phyloP scores from a whole-genome alignment of 495 filamentous ascomycete genomes.

The Penicillium lagena region DNA sequence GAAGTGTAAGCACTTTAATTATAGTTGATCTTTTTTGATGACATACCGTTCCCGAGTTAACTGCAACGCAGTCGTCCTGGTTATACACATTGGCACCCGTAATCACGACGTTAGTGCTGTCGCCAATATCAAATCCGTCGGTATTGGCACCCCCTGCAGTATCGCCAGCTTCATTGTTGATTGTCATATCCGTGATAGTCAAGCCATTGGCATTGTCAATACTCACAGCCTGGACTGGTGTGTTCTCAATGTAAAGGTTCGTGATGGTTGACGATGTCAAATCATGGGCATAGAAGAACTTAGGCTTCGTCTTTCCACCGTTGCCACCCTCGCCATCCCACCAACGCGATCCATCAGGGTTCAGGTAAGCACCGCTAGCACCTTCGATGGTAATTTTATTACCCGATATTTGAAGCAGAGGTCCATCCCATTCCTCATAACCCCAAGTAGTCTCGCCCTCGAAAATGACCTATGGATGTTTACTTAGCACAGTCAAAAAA shows the following conservation, averaged over 20 bases:
- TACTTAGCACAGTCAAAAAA: too few relatives aligned
- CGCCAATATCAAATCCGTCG: conserved; percentile 60
- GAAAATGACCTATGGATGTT: conserved; percentile 37
- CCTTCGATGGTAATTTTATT: conserved; percentile 40
- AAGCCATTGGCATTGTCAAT: conserved; percentile 45
- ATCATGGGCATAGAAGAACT: conserved; percentile 43
- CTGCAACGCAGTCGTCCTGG: conserved; percentile 62
- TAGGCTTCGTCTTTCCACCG: conserved; percentile 45
- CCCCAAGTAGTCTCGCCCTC: conserved; percentile 46
- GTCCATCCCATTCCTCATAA: conserved; percentile 47
- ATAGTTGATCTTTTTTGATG: background rate
- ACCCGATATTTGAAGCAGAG: conserved; percentile 42
- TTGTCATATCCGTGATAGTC: conserved; percentile 45
- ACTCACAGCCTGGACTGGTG: conserved; percentile 57
- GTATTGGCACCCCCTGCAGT: conserved; percentile 52
- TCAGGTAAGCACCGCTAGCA: conserved; percentile 32
- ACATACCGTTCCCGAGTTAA: conserved; percentile 40
- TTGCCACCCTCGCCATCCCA: conserved; percentile 43
- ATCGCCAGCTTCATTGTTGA: conserved; percentile 56
- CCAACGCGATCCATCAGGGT: conserved; percentile 38
- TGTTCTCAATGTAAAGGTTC: conserved; percentile 45
- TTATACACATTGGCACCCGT: conserved; percentile 49
- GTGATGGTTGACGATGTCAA: conserved; percentile 35
- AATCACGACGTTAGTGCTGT: conserved; percentile 47
- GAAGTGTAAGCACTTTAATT: background rate